Conservation (phyloP, 306 rosid species). For the Castanospermum australe region DNA sequence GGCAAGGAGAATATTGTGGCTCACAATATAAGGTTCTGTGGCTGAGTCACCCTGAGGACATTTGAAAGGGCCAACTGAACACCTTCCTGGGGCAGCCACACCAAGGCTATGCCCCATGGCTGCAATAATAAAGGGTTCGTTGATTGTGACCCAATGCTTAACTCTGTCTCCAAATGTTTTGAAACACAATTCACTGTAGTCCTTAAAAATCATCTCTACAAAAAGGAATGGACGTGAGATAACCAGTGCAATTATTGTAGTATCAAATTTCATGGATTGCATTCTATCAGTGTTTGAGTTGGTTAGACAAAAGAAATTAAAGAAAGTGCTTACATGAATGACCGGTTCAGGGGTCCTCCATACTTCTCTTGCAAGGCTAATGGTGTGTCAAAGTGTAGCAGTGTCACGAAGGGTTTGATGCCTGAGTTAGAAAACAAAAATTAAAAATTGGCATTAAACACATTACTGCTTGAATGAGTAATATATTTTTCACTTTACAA, state of each 20-base stretch:
- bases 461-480: too few species aligned
- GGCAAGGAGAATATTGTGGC: slow-evolving; percentile 38
- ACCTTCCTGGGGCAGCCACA: slow-evolving; percentile 37
- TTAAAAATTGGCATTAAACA: neutral
- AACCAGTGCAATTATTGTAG: too few species aligned
- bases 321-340: slow-evolving; percentile 27
- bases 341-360: slow-evolving; percentile 34
- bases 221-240: too few species aligned
- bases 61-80: slow-evolving; percentile 18
- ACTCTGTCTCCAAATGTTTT: slow-evolving; percentile 35
- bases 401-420: slow-evolving; percentile 41
- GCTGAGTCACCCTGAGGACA: slow-evolving; percentile 31
- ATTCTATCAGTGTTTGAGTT: too few species aligned
- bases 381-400: slow-evolving; percentile 39
- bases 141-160: slow-evolving; percentile 43
- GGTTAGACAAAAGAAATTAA: too few species aligned
- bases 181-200: slow-evolving; percentile 36
- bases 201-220: slow-evolving; percentile 36
- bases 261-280: too few species aligned
- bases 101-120: slow-evolving; percentile 33
- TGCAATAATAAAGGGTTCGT: slow-evolving; percentile 27
- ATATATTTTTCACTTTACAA: neutral
- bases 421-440: slow-evolving; percentile 1
- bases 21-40: slow-evolving; percentile 40
- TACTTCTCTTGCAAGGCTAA: slow-evolving; percentile 39